Evolutionary conservation across 345 rosid genomes (phyloP).

Genomic region (Laguncularia racemosa): DNA sequence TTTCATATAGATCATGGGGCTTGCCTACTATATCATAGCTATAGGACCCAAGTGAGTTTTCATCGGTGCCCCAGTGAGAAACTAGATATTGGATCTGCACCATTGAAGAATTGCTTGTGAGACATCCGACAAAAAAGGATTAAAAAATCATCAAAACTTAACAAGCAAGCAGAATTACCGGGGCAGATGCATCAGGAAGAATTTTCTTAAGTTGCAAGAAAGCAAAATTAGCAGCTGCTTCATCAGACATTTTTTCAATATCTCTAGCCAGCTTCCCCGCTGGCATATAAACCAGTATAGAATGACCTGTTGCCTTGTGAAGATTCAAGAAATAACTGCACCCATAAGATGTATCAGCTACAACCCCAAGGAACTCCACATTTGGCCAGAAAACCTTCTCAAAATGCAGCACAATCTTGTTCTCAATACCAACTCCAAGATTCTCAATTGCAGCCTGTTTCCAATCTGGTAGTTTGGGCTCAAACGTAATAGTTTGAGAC

Average conservation of each 20-base stretch:
- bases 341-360: constrained; percentile 75
- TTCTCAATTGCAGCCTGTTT: constrained; percentile 85
- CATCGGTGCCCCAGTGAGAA: constrained; percentile 74
- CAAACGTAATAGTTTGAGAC: constrained; percentile 51
- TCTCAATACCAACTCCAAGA: constrained; percentile 91
- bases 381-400: constrained; percentile 95
- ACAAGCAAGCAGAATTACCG: constrained; percentile 25
- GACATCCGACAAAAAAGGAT: neutral
- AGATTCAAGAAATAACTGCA: constrained; percentile 97
- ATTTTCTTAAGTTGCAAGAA: constrained; percentile 74
- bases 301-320: constrained; percentile 88
- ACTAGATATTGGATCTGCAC: constrained; percentile 74
- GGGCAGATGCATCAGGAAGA: constrained; percentile 69
- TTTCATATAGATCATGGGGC: constrained; percentile 81
- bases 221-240: constrained; percentile 86
- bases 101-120: neutral
- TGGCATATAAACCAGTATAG: constrained; percentile 94
- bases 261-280: constrained; percentile 96
- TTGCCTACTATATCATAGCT: constrained; percentile 79
- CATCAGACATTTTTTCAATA: constrained; percentile 97
- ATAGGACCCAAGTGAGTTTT: constrained; percentile 75
- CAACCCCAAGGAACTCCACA: constrained; percentile 95
- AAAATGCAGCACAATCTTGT: constrained; percentile 73
- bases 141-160: neutral
- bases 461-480: constrained; percentile 90